phyloP scores from a whole-genome alignment of 129 eudicot species.

The Daucus carota region DH1_v3.0 NC_030381.2:27743001-27743500 shows the following conservation, averaged over 20 bases:
- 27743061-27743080: slow-evolving; percentile 10
- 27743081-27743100: slow-evolving; percentile 9
- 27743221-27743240: slow-evolving; percentile 22
- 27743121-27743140: background rate
- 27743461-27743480: background rate
- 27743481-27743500: slow-evolving; percentile 6
- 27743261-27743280: slow-evolving; percentile 11
- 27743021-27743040: slow-evolving; percentile 18
- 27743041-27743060: slow-evolving; percentile 17
- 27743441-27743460: background rate
- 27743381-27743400: slow-evolving; percentile 13
- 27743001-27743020: slow-evolving; percentile 5
- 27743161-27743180: slow-evolving; percentile 18
- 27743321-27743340: slow-evolving; percentile 10
- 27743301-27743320: background rate
- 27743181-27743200: slow-evolving; percentile 13
- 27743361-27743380: slow-evolving; percentile 21
- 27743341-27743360: slow-evolving; percentile 7
- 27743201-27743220: background rate
- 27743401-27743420: slow-evolving; percentile 8
- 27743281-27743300: slow-evolving; percentile 11
- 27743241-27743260: slow-evolving; percentile 15
- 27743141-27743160: slow-evolving; percentile 13
- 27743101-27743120: background rate
- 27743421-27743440: background rate